Conservation (phyloP, 805 yeast species). For the Pichia cephalocereana region DNA sequence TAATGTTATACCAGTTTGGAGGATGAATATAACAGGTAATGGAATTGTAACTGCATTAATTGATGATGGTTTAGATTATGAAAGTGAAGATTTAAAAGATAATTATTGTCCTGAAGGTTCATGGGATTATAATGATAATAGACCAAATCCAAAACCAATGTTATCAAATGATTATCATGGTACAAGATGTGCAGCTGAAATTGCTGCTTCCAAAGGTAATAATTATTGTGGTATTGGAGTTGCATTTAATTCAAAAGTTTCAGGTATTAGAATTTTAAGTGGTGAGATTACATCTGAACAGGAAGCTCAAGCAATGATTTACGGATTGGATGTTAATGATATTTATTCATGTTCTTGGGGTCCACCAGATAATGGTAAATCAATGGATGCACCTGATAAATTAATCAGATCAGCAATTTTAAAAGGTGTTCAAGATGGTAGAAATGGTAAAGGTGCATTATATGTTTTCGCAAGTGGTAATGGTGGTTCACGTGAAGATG, state of each 20-base stretch:
- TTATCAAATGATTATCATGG: slow-evolving; percentile 86
- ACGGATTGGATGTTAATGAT: slow-evolving; percentile 75
- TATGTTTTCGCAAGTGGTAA: slow-evolving; percentile 96
- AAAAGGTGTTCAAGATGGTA: slow-evolving; percentile 78
- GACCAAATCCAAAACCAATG: slow-evolving; percentile 68
- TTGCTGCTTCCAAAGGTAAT: slow-evolving; percentile 77
- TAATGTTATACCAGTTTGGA: slow-evolving; percentile 82
- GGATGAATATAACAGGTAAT: slow-evolving; percentile 66
- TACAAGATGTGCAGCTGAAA: slow-evolving; percentile 96
- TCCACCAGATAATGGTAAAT: slow-evolving; percentile 84
- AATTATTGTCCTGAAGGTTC: slow-evolving; percentile 75
- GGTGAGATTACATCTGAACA: slow-evolving; percentile 75
- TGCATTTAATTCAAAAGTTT: slow-evolving; percentile 77
- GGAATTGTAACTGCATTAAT: slow-evolving; percentile 82
- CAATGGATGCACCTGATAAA: slow-evolving; percentile 77
- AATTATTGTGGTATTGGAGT: slow-evolving; percentile 93
- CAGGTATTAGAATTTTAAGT: slow-evolving; percentile 85
- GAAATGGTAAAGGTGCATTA: slow-evolving; percentile 71
- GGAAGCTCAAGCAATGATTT: slow-evolving; percentile 82
- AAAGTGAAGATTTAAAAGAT: slow-evolving; percentile 58
- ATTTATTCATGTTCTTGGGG: slow-evolving; percentile 99
- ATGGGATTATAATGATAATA: slow-evolving; percentile 84
- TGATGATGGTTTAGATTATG: slow-evolving; percentile 90
- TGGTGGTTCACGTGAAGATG: slow-evolving; percentile 76
- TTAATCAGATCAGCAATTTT: slow-evolving; percentile 74